Conservation (phyloP, 805 yeast species). For the Hagleromyces aurorensis region DNA sequence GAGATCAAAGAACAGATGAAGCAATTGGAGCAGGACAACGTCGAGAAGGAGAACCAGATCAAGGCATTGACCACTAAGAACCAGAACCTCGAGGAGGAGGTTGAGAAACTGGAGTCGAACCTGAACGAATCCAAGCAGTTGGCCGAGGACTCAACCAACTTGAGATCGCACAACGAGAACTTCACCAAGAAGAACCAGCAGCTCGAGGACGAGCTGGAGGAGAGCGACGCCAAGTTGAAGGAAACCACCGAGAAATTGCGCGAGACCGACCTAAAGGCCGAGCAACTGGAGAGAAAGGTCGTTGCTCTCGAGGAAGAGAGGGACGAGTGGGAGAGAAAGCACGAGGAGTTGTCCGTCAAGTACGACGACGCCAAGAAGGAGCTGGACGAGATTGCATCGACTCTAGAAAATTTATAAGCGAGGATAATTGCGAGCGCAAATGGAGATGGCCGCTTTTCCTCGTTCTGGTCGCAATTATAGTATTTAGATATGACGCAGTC, state of each 20-base stretch:
- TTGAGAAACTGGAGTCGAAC: slow-evolving; percentile 45
- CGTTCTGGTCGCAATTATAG: too few species aligned
- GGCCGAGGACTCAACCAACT: slow-evolving; percentile 85
- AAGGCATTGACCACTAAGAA: slow-evolving; percentile 89
- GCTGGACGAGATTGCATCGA: slow-evolving; percentile 93
- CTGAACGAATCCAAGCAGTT: slow-evolving; percentile 48
- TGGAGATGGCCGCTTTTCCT: too few species aligned
- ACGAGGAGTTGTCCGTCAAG: slow-evolving; percentile 78
- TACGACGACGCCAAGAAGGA: slow-evolving; percentile 83
- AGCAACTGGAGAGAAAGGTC: slow-evolving; percentile 91
- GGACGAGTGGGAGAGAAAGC: slow-evolving; percentile 83
- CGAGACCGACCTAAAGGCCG: slow-evolving; percentile 92
- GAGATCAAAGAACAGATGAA: slow-evolving; percentile 74
- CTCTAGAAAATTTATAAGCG: slow-evolving; percentile 56
- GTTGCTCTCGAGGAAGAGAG: slow-evolving; percentile 87
- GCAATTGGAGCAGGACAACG: slow-evolving; percentile 83
- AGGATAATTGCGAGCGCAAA: too few species aligned
- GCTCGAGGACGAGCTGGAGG: slow-evolving; percentile 87
- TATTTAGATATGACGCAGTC: too few species aligned
- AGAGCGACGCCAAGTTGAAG: slow-evolving; percentile 81
- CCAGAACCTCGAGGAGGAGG: slow-evolving; percentile 74
- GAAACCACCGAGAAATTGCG: slow-evolving; percentile 91
- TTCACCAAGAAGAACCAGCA: slow-evolving; percentile 82
- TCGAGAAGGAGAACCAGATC: slow-evolving; percentile 92
- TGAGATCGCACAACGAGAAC: slow-evolving; percentile 84